Base-by-base conservation (phyloP, 108 stramenopile genomes). In the Cyclotella cryptica region DNA sequence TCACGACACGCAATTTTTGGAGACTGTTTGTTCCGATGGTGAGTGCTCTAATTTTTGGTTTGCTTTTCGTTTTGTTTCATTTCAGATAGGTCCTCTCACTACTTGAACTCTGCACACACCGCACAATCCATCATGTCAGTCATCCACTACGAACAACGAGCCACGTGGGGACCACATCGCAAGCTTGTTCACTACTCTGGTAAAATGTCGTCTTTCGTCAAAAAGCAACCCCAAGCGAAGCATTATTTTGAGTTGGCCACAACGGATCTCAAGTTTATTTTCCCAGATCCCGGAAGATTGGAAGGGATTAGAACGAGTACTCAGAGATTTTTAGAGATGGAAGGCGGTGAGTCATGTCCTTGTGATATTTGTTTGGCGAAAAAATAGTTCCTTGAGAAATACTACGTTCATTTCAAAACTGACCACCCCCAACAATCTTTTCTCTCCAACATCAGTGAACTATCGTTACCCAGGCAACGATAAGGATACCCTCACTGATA, bases 271-370 rank as follows among this genome's bases (percentile, higher is more conserved):
- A 93, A 91, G 27, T 96, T 96, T 72, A 73, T 75, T 42, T 96
- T 96, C 77, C 97, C 96, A 39, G 85, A 96, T 66, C 96, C 96
- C 10, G 94, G 97, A 46, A 90, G 95, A 5, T 83, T 98, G 45
- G 98, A 98, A 49, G 98, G 98, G 64, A 87, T 98, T 86, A 87
- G 90, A 27, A 97, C 97, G 15, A 91, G 93, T n/a, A 97, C 98
- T 11, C 96, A 98, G 84, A 91, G 94, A 77, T 96, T 98, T 79
- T 79, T 98, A 66, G 97, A 97, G 78, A 94, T 98, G 93, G 92
- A 91, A 69, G 64, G 85, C 69, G 65, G 65, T 66, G 30, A 63
- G 61, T 63, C 24, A 19, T 17, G 8, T 63, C 1, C 27, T 13
- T 19, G 62, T 41, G 15, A 39, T 19, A 40, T 3, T 41, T 39